Evolutionary conservation across 2,329 filamentous ascomycete genomes (phyloP), one percentile per base, ranked within the genome.

Genomic region (Alternaria gansuensis): DNA sequence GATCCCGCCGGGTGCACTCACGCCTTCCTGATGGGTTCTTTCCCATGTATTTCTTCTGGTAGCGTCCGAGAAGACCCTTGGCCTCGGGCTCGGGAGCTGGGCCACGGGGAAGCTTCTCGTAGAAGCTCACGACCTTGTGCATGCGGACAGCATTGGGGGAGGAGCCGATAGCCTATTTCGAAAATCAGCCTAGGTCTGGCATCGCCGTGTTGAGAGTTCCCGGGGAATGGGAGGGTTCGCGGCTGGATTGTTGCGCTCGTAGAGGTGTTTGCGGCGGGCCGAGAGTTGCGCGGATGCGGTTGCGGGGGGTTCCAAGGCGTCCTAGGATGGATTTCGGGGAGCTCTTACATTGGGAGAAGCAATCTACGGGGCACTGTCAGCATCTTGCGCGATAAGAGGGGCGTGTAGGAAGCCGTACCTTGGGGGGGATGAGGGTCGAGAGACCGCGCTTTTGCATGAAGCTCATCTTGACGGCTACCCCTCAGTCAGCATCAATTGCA

Each of bases 351-450:
- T 90, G 67, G 91, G 91, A 78, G 91, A 93, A 74, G 91, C 90
- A 79, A 95, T 86, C 90, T 93, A 67, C 70, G 70, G 53, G 61
- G 50, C 44, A 37, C 52, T 62, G 70, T 84, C 77, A 84, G 82
- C 60, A 60, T 51, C 34, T 45, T 54, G 51, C 53, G 48, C 46
- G 23, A 49, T 41, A 49, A 44, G 54, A 59, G 60, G 53, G 59
- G 51, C 41, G 57, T 40, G 14, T 53, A 39, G 44, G 57, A 57
- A 51, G 63, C 72, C 84, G 73, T 85, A 97, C 94, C 93, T 99
- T 99, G 78, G 96, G 95, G 74, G 96, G 96, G 77, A 99, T 97
- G 82, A 99, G 90, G 86, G 96, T 97, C 80, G 95, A 98, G 79
- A 97, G 90, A 86, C 88, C 91, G 84, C 93, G 89, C 83, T 91